Evolutionary conservation across 768 basidiomycete genomes (phyloP), one percentile per base, ranked within the genome.

Genomic region (Amanita molliuscula): DNA sequence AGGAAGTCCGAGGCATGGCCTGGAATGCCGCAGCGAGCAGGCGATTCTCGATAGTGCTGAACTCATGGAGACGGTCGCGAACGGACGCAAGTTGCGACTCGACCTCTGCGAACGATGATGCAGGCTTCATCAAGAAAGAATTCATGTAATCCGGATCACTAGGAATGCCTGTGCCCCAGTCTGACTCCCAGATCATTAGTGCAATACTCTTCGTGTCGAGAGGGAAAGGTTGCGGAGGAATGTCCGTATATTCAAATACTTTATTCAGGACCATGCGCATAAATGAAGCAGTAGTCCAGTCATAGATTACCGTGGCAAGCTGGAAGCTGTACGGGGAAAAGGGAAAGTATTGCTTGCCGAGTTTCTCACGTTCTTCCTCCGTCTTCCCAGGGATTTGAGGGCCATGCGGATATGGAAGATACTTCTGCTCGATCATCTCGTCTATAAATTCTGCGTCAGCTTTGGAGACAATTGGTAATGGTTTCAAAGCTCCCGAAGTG

Each of bases 281-380:
- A 15, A 33, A 33, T 15, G 33, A 33, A 7, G 33, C 33, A 9
- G 33, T 33, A 7, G 33, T 33, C 33, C 33, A 31, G 5, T 31
- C 29, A 31, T 31, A 31, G 11, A 31, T 23, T 26, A 44, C 4
- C 33, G 52, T 29, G 37, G 53, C 53, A 9, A 53, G 36, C 18
- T 53, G 16, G 38, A 42, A 53, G 50, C 53, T 51, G 50, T 52
- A 38, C 37, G 37, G 53, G 7, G 53, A 26, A 31, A 53, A 53
- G 10, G 53, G 53, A 37, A 53, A 53, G 33, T 13, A 35, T 35
- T 35, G 46, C 38, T 8, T 2, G 9, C 38, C 38, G 8, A 40
- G 38, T 15, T 11, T 40, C 16, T 21, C 8, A 8, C 9, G 10
- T n/a, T 40, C 38, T n/a, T 40, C 38, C 7, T 11, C 9, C 8